These are phyloP conservation scores for Clavispora santaluciae DNA, from an alignment of 805 yeast genomes.

Conservation along the genomic window DNA sequence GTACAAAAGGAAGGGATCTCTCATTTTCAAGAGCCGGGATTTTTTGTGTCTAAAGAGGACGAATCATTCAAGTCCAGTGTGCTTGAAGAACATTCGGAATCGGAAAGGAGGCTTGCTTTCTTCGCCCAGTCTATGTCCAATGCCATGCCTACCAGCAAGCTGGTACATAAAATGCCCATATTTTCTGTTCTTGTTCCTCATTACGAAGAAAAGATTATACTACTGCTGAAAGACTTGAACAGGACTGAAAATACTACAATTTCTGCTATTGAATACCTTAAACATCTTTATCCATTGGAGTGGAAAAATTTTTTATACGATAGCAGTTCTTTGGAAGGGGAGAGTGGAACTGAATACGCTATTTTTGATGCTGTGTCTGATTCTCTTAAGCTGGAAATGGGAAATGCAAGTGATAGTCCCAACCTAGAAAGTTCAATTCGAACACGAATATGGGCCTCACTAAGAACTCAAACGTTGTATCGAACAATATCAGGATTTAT, in stretches of 20 bases:
- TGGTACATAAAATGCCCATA: slow-evolving; percentile 12
- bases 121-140: slow-evolving; percentile 88
- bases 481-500: slow-evolving; percentile 97
- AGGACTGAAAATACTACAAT: slow-evolving; percentile 95
- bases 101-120: slow-evolving; percentile 76
- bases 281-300: slow-evolving; percentile 92
- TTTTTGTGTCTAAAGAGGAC: slow-evolving; percentile 81
- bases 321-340: slow-evolving; percentile 92
- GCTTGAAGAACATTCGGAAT: slow-evolving; percentile 64
- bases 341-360: slow-evolving; percentile 24
- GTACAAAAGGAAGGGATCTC: slow-evolving; percentile 30
- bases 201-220: slow-evolving; percentile 87
- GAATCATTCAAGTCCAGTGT: slow-evolving; percentile 54
- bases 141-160: slow-evolving; percentile 68
- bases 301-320: slow-evolving; percentile 98
- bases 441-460: slow-evolving; percentile 97
- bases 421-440: slow-evolving; percentile 95
- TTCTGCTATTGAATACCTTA: slow-evolving; percentile 90
- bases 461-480: slow-evolving; percentile 93
- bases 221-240: slow-evolving; percentile 92
- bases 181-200: slow-evolving; percentile 81
- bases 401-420: slow-evolving; percentile 16
- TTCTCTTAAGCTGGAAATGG: too few relatives aligned
- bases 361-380: too few relatives aligned
- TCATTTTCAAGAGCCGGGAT: slow-evolving; percentile 53